A percentile compares a stretch with the other conserved stretches of the same genome.
These are phyloP conservation scores for Hortaea sp. DNA, from an alignment of 2,329 filamentous ascomycete species.

Conservation along the genomic window DNA sequence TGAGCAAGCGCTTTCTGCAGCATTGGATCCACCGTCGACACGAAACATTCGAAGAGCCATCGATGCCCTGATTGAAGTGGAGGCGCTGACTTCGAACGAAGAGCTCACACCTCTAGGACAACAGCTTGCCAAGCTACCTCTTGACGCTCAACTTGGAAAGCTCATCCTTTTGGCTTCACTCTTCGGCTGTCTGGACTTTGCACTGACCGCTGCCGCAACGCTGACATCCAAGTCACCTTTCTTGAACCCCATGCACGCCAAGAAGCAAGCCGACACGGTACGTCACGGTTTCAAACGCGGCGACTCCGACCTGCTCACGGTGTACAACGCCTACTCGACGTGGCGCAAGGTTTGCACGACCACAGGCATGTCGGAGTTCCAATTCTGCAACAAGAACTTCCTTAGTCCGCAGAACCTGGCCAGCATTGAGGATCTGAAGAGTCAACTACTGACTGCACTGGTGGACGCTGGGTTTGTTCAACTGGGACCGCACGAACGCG, in stretches of 20 bases:
- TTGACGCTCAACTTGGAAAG: constrained; percentile 93
- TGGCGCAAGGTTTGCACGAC: constrained; percentile 78
- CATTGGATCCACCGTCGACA: constrained; percentile 77
- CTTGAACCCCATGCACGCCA: constrained; percentile 72
- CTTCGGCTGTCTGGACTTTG: constrained; percentile 85
- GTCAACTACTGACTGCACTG: constrained; percentile 74
- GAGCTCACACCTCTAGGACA: constrained; percentile 77
- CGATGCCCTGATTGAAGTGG: constrained; percentile 85
- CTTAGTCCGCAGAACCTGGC: constrained; percentile 77
- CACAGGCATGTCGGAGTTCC: constrained; percentile 62
- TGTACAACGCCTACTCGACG: constrained; percentile 83
- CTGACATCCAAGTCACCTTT: constrained; percentile 93
- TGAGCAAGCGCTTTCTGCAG: constrained; percentile 77
- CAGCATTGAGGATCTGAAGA: constrained; percentile 93
- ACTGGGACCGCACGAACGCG: constrained; percentile 63
- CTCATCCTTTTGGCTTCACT: constrained; percentile 76
- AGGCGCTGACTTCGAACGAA: constrained; percentile 70
- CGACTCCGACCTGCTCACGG: constrained; percentile 83
- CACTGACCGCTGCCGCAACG: constrained; percentile 84
- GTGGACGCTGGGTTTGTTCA: constrained; percentile 76
- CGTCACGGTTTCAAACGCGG: constrained; percentile 69
- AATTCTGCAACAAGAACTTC: constrained; percentile 93
- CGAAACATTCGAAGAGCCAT: constrained; percentile 92
- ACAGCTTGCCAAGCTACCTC: constrained; percentile 76
- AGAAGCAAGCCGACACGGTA: constrained; percentile 70